phyloP scores from a whole-genome alignment of 345 rosid genomes.

The Durio zibethinus region DNA sequence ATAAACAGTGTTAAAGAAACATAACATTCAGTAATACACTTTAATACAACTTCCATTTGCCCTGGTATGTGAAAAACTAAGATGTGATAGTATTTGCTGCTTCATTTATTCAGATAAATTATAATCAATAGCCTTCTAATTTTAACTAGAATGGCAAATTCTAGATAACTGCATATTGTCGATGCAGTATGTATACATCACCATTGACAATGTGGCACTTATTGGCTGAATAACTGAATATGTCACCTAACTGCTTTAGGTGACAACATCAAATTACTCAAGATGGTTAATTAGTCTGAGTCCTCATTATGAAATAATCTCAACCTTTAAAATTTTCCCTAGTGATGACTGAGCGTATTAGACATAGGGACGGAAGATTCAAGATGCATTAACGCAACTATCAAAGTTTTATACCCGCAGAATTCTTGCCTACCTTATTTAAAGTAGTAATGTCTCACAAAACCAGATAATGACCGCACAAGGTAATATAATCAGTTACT shows the following conservation, averaged over 20 bases:
- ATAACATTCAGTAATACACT: slow-evolving; percentile 13
- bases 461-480: neutral
- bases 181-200: neutral
- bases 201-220: neutral
- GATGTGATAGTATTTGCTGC: neutral
- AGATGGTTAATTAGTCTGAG: neutral
- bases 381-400: neutral
- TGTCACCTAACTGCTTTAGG: neutral
- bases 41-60: neutral
- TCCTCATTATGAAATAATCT: neutral
- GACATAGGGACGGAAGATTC: neutral
- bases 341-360: neutral
- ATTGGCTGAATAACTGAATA: neutral
- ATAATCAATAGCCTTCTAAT: neutral
- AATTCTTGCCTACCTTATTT: neutral
- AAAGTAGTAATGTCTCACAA: neutral
- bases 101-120: neutral
- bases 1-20: slow-evolving; percentile 26
- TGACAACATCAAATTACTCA: neutral
- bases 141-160: neutral
- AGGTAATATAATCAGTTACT: neutral
- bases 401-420: neutral
- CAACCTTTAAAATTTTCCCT: neutral
- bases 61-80: neutral
- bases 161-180: neutral